Evolutionary conservation across 768 basidiomycete genomes (phyloP).

Genomic region (Dioszegia hungarica): DNA sequence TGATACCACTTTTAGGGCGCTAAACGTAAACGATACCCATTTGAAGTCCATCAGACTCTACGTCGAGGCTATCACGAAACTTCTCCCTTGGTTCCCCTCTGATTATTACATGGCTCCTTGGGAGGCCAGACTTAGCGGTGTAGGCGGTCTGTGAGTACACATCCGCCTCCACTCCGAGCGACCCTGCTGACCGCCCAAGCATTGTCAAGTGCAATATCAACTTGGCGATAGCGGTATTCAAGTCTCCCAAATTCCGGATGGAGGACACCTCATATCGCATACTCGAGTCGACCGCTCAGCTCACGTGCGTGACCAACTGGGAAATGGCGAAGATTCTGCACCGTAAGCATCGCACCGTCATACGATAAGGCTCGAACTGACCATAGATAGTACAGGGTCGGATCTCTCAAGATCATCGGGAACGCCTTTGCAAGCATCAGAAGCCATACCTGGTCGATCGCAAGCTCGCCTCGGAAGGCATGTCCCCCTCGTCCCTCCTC

Average conservation of each 20-base stretch:
- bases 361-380: not conserved
- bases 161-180: too few species aligned
- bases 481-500: too few species aligned
- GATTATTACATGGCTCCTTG: conserved; percentile 5
- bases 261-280: not conserved
- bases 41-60: not conserved
- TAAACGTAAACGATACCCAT: too few species aligned
- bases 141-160: conserved; percentile 6
- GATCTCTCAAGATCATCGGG: not conserved
- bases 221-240: not conserved
- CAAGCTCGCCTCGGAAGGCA: too few species aligned
- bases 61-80: not conserved
- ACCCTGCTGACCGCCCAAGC: not conserved
- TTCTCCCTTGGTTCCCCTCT: conserved; percentile 6
- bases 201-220: conserved; percentile 6
- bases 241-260: not conserved
- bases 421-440: too few species aligned
- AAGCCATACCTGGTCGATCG: too few species aligned
- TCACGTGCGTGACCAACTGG: not conserved
- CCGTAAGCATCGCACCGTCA: not conserved
- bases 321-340: not conserved
- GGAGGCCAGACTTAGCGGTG: not conserved
- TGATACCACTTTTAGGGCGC: too few species aligned
- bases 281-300: not conserved
- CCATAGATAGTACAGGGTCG: not conserved